Base-by-base conservation (phyloP, 306 rosid species). In the Carpinus fangiana region DNA sequence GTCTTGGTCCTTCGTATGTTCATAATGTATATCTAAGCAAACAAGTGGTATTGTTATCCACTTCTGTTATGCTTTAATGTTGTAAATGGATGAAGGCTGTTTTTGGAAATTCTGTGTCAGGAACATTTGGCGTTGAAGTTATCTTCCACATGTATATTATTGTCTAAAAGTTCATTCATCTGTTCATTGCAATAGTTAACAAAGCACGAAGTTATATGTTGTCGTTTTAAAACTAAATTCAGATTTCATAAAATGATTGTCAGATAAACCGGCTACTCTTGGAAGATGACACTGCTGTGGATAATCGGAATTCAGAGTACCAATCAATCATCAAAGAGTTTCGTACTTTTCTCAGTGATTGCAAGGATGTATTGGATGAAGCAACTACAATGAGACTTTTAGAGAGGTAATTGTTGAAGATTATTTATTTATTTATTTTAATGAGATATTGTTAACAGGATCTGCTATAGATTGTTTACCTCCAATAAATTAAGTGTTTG, bases 331-430 rank as follows among this genome's bases (percentile, higher is more conserved):
- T 90, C 66, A 81, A 31, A 78, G 98, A 95, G 88, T 92, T 95
- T 54, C 88, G 97, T 82, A 97, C 97, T 79, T 95, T 95, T 86
- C 97, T 95, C 31, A 87, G 98, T 81, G 98, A 95, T 85, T 83
- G 87, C 86, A 92, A 95, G 87, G 98, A 91, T 83, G 98, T 87
- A 48, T 86, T 95, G 91, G 98, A 95, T 82, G 98, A 92, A 87
- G 81, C 93, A 80, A 95, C 98, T 75, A 92, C 98, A 28, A 95
- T 92, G 98, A 92, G 84, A 82, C 97, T 95, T 76, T 76, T 95
- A 79, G 97, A 95, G 79, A 92, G 98, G 98, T 89, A 82, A 76
- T 72, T 64, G 18, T 47, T 11, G 2, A 47, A 8, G 16, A 48
- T 48, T 31, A 31, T 48, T 48, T 10, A 10, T 11, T 12, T 48